Conservation (phyloP, 2,329 filamentous ascomycete species). For the Arthroderma sp. region DNA sequence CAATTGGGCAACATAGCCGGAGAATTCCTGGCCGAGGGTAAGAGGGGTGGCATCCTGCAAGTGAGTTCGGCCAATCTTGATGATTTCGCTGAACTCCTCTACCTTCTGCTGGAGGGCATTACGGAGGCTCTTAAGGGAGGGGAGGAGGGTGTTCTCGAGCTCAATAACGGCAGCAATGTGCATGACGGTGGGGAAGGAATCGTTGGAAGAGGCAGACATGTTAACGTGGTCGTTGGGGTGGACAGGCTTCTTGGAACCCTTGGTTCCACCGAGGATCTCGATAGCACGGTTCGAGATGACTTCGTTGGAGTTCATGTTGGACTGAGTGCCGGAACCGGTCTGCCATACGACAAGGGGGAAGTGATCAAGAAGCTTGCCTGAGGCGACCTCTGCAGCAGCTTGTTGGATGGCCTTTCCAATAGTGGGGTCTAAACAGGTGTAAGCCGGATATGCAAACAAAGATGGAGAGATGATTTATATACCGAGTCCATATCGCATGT, state of each 20-base stretch:
- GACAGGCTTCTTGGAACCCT: constrained; percentile 95
- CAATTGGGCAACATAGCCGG: constrained; percentile 89
- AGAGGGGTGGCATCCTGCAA: constrained; percentile 93
- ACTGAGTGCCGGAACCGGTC: constrained; percentile 95
- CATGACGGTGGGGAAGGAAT: constrained; percentile 99
- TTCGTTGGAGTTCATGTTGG: constrained; percentile 99
- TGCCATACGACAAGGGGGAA: constrained; percentile 99
- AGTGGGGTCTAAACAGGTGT: constrained; percentile 55
- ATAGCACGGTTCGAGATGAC: constrained; percentile 99
- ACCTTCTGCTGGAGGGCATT: constrained; percentile 78
- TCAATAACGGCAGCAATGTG: constrained; percentile 96
- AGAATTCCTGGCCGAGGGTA: constrained; percentile 94
- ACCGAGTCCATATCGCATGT: constrained; percentile 83
- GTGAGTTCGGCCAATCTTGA: constrained; percentile 98
- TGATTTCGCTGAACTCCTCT: constrained; percentile 80
- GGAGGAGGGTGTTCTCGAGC: constrained; percentile 72
- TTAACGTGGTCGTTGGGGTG: constrained; percentile 99
- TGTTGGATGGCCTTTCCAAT: constrained; percentile 87
- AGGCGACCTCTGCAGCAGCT: constrained; percentile 83
- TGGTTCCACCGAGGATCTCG: constrained; percentile 85
- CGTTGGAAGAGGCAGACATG: constrained; percentile 96
- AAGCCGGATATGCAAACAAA: constrained; percentile 5
- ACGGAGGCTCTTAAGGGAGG: constrained; percentile 67
- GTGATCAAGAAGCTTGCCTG: constrained; percentile 87
- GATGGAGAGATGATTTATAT: constrained; percentile 14